phyloP scores from a whole-genome alignment of 495 filamentous ascomycete species.

The Penicillium bovifimosum region DNA sequence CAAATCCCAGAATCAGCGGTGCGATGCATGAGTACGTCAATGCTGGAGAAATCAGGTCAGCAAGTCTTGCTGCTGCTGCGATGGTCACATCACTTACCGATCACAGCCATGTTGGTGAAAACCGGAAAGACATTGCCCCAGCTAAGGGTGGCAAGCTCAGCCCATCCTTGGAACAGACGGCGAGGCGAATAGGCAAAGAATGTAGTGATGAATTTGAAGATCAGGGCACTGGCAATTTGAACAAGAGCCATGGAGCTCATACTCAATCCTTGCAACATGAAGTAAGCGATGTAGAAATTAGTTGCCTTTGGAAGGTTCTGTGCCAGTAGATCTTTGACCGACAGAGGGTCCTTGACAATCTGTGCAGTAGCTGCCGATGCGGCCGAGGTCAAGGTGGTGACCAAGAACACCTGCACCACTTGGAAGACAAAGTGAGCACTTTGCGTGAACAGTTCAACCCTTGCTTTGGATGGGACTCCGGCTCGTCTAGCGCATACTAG shows the following conservation, averaged over 20 bases:
- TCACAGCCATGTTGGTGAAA: slow-evolving; percentile 82
- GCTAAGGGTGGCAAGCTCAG: slow-evolving; percentile 52
- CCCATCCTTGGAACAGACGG: slow-evolving; percentile 58
- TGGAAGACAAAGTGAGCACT: slow-evolving; percentile 90
- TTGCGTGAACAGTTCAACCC: slow-evolving; percentile 80
- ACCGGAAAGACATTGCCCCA: slow-evolving; percentile 86
- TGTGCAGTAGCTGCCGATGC: slow-evolving; percentile 60
- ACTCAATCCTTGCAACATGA: slow-evolving; percentile 79
- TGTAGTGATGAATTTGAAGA: slow-evolving; percentile 70
- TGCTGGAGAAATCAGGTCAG: slow-evolving; percentile 26
- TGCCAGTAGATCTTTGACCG: slow-evolving; percentile 60
- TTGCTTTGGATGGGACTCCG: slow-evolving; percentile 68
- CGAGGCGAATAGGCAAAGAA: slow-evolving; percentile 59
- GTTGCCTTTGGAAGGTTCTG: slow-evolving; percentile 70
- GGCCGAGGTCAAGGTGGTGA: slow-evolving; percentile 71
- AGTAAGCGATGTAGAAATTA: slow-evolving; percentile 90
- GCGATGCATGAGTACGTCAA: slow-evolving; percentile 83
- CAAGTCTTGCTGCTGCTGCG: not conserved
- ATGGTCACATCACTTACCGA: slow-evolving; percentile 42
- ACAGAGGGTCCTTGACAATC: slow-evolving; percentile 60
- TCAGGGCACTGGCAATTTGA: slow-evolving; percentile 64
- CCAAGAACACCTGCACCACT: slow-evolving; percentile 84
- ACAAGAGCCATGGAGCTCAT: slow-evolving; percentile 67
- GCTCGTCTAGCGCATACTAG: slow-evolving; percentile 64
- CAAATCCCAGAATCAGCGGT: slow-evolving; percentile 78